phyloP scores from a whole-genome alignment of 2,329 filamentous ascomycete genomes.

The Phialocephala sp. region DNA sequence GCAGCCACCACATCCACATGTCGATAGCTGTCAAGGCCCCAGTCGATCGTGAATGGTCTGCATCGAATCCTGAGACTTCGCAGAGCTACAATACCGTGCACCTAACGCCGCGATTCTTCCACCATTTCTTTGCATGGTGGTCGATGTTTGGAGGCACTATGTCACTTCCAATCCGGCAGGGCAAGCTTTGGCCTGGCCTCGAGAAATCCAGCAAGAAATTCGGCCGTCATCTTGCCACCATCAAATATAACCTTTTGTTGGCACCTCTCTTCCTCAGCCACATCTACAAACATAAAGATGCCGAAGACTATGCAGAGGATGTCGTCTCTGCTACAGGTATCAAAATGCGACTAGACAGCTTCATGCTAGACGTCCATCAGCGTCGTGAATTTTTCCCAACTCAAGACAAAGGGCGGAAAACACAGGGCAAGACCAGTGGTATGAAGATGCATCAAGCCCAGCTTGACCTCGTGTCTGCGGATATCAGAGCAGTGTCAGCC shows the following conservation, averaged over 20 bases:
- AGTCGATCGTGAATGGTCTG: slow-evolving; percentile 83
- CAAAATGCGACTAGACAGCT: slow-evolving; percentile 93
- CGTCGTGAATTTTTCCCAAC: slow-evolving; percentile 90
- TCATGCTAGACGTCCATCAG: slow-evolving; percentile 96
- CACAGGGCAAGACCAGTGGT: slow-evolving; percentile 80
- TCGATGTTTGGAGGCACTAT: slow-evolving; percentile 93
- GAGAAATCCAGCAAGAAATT: slow-evolving; percentile 99
- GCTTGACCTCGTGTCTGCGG: slow-evolving; percentile 87
- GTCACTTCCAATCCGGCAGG: slow-evolving; percentile 93
- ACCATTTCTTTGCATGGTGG: slow-evolving; percentile 98
- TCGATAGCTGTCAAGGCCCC: slow-evolving; percentile 91
- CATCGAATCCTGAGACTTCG: slow-evolving; percentile 75
- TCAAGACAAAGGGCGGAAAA: slow-evolving; percentile 75
- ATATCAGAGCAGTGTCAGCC: slow-evolving; percentile 91
- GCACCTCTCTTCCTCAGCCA: slow-evolving; percentile 95
- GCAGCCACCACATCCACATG: slow-evolving; percentile 95
- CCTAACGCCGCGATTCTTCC: slow-evolving; percentile 93
- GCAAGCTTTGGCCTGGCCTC: slow-evolving; percentile 84
- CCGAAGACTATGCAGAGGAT: slow-evolving; percentile 79
- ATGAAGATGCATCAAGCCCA: slow-evolving; percentile 97
- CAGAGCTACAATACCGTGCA: slow-evolving; percentile 97
- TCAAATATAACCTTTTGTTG: slow-evolving; percentile 94
- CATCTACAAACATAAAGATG: slow-evolving; percentile 98
- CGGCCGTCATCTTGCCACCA: slow-evolving; percentile 92
- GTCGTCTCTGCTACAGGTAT: slow-evolving; percentile 92